Base-by-base conservation (phyloP, 192 early-diverging fungal species). In the Coemansia nantahalensis region DNA sequence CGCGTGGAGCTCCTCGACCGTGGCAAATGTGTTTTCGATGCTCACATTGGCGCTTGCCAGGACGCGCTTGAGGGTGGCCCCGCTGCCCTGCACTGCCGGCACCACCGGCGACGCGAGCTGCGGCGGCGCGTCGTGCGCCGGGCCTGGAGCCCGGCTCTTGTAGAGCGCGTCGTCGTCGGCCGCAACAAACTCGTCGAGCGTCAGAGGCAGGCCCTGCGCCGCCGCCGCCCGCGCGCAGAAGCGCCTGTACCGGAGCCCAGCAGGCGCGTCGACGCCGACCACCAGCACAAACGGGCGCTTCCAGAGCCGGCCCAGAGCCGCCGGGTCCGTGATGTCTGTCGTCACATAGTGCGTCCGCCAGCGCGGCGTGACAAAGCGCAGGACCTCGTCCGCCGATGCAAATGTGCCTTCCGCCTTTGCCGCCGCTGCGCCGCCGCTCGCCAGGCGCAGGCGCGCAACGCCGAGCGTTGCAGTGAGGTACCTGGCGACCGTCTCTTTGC, bases 251-350 rank as follows among this genome's bases (percentile, higher is more conserved):
- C 93, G 84, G 17, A 85, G 61, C 22, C 63, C 65, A 21, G 83
- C 59, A 0, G 91, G 88, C n/a, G 90, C 89, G 42, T 95, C 88
- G 6, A 98, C 78, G n/a, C 86, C 81, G 1, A 95, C 79, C 9
- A 95, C 59, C 8, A 96, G 68, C 28, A 93, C 84, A 74, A 94
- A 91, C 0, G 89, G 89, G n/a, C 72, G 65, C 62, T 76, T 77
- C 57, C 61, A 59, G 50, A 91, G 67, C 15, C 78, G 41, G 38
- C 82, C 70, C 39, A 90, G 66, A n/a, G 83, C 81, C 12, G 75
- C 48, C 13, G 74, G 54, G 32, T 48, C 69, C 12, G 77, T 67
- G 33, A 91, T 62, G 35, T 86, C 77, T 45, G 80, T 82, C 10
- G 88, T 84, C 4, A 92, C 86, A 68, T 82, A 92, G 65, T 89